A percentile compares a stretch with the other conserved stretches of the same genome.
Conservation (phyloP, 1,139 yeast species). For the Protomyces inouyei region DNA sequence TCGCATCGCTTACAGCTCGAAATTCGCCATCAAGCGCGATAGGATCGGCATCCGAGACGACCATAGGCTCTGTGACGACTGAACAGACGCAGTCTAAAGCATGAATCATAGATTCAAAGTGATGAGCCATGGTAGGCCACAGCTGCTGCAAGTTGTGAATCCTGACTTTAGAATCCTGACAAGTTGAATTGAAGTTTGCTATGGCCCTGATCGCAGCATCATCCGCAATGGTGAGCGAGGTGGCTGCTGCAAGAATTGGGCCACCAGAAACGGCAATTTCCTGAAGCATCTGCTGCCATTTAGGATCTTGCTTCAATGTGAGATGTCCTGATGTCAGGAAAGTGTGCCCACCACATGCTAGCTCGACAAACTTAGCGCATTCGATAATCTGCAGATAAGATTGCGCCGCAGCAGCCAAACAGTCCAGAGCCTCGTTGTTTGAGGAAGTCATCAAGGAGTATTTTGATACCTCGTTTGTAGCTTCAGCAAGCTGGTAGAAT, state of each 20-base stretch:
- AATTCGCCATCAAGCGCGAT: conserved; percentile 51
- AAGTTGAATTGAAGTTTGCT: neutral
- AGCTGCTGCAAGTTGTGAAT: neutral
- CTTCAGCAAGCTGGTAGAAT: conserved; percentile 45
- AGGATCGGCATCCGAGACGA: conserved; percentile 40
- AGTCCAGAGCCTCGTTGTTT: too few species aligned
- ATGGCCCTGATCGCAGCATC: neutral
- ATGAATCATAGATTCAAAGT: neutral
- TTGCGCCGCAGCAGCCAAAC: too few species aligned
- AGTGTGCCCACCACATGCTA: neutral
- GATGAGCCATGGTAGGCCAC: neutral
- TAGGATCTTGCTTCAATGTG: neutral
- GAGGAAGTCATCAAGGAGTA: neutral
- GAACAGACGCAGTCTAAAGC: neutral
- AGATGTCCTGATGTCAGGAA: too few species aligned
- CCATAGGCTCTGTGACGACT: neutral
- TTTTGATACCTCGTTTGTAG: neutral
- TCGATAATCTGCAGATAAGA: neutral
- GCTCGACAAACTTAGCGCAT: neutral
- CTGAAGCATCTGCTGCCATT: neutral
- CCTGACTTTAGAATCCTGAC: neutral
- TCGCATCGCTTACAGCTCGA: conserved; percentile 46
- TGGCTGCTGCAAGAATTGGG: neutral
- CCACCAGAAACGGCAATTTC: neutral
- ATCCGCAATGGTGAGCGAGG: neutral